phyloP scores from a whole-genome alignment of 164 flowering plant genomes.

The Annona squamosa region DNA sequence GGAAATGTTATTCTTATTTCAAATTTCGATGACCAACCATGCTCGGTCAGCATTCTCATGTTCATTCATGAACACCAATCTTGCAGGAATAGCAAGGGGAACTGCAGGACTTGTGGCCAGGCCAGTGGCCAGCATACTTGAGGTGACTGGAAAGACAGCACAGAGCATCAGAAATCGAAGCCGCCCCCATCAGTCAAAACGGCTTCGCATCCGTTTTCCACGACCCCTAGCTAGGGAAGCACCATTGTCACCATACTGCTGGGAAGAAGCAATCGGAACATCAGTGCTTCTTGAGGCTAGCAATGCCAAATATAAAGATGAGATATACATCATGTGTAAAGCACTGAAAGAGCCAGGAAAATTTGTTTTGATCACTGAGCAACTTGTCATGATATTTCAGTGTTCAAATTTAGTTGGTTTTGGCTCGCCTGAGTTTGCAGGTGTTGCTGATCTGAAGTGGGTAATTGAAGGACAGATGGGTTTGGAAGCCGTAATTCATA shows the following conservation, averaged over 20 bases:
- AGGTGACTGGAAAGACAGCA: conserved; percentile 93
- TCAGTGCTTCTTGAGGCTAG: conserved; percentile 52
- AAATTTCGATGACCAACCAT: background rate
- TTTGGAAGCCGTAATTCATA: conserved; percentile 64
- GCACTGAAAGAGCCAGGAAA: conserved; percentile 60
- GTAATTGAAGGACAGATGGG: conserved; percentile 50
- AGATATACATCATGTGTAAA: conserved; percentile 58
- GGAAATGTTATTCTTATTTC: background rate
- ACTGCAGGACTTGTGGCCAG: conserved; percentile 86
- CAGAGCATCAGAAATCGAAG: conserved; percentile 91
- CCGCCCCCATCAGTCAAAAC: conserved; percentile 42
- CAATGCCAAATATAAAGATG: conserved; percentile 48
- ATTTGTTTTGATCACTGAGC: conserved; percentile 56
- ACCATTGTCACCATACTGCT: conserved; percentile 73
- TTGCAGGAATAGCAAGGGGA: conserved; percentile 80
- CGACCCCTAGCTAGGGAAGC: conserved; percentile 60
- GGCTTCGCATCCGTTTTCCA: conserved; percentile 67
- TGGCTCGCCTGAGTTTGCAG: conserved; percentile 53
- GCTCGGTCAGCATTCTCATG: background rate
- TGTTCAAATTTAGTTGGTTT: conserved; percentile 52
- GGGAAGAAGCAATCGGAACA: conserved; percentile 92
- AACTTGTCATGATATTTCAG: conserved; percentile 48
- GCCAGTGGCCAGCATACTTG: conserved; percentile 93
- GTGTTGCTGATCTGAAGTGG: conserved; percentile 71
- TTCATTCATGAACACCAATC: background rate